phyloP scores from a whole-genome alignment of 176 grass and related monocot genomes.

The Hordeum vulgare region MorexV3_pseudomolecules_assembly NC_058519.1:580910577-580911076 shows the following conservation, averaged over 20 bases:
- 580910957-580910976: not conserved
- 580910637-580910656: slow-evolving; percentile 59
- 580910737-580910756: slow-evolving; percentile 29
- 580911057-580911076: slow-evolving; percentile 10
- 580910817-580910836: slow-evolving; percentile 38
- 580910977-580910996: not conserved
- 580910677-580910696: slow-evolving; percentile 71
- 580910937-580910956: slow-evolving; percentile 5
- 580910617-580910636: slow-evolving; percentile 12
- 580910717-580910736: slow-evolving; percentile 11
- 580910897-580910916: slow-evolving; percentile 11
- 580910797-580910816: slow-evolving; percentile 30
- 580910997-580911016: not conserved
- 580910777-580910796: not conserved
- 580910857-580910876: slow-evolving; percentile 42
- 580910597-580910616: slow-evolving; percentile 31
- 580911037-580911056: slow-evolving; percentile 27
- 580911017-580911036: slow-evolving; percentile 8
- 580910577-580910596: slow-evolving; percentile 32
- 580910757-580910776: slow-evolving; percentile 25
- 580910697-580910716: slow-evolving; percentile 62
- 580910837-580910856: slow-evolving; percentile 44
- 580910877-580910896: slow-evolving; percentile 49
- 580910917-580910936: not conserved
- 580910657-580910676: slow-evolving; percentile 64